Evolutionary conservation across 2,329 filamentous ascomycete genomes (phyloP).

Genomic region (Cladophialophora bantiana): DNA sequence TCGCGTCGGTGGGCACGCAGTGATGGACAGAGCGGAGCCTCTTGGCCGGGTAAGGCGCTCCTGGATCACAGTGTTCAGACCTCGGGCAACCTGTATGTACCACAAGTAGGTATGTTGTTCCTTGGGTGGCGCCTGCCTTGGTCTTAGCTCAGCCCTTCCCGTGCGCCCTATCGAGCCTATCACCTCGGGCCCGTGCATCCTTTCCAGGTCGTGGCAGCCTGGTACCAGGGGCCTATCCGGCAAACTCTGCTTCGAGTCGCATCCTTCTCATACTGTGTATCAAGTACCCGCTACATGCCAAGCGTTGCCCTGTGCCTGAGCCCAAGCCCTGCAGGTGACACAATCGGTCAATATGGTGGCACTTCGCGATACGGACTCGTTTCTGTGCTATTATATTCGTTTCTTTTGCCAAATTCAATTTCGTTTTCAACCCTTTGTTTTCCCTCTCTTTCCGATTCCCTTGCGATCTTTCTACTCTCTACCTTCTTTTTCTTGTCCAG

Average conservation of each 20-base stretch:
- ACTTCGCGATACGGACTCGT: constrained; percentile 12
- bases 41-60: not conserved
- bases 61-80: not conserved
- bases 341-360: constrained; percentile 2
- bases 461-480: constrained; percentile 7
- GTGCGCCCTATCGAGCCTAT: not conserved
- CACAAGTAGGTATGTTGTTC: not conserved
- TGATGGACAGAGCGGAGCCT: not conserved
- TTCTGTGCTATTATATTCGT: constrained; percentile 28
- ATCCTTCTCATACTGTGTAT: not conserved
- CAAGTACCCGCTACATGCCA: not conserved
- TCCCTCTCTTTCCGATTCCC: not conserved
- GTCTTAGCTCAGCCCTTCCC: constrained; percentile 3
- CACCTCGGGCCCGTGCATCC: not conserved
- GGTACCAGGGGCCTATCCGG: not conserved
- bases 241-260: constrained; percentile 10
- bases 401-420: constrained; percentile 22
- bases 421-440: constrained; percentile 16
- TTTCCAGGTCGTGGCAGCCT: not conserved
- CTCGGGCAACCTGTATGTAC: not conserved
- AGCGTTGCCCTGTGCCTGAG: constrained; percentile 3
- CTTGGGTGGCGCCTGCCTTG: not conserved
- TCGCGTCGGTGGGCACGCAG: not conserved
- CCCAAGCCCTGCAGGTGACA: constrained; percentile 1
- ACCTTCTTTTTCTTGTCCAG: not conserved